Base-by-base conservation (phyloP, 768 basidiomycete species). In the Gloeostereum incarnatum region DNA sequence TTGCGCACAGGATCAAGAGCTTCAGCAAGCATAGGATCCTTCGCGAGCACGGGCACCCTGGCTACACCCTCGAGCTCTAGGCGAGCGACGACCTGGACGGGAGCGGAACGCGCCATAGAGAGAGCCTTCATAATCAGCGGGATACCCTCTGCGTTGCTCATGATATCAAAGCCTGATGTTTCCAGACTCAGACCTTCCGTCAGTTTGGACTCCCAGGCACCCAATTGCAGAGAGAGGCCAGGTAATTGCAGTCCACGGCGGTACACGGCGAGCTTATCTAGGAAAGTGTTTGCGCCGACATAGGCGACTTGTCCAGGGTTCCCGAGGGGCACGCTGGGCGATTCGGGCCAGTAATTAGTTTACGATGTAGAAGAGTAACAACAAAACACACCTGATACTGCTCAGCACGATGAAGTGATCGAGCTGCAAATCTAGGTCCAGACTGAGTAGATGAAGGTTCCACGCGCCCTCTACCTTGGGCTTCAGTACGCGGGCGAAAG, bases 351-450 rank as follows among this genome's bases (percentile, higher is more conserved):
- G 26, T 27, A 8, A 27, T n/a, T n/a, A 27, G 9, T 8, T 32
- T 23, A 31, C 6, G 3, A 29, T n/a, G n/a, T 21, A 38, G 17
- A 13, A 22, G 14, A 34, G 21, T 5, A 22, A 8, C 24, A 30
- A 26, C 10, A 24, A 0, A 19, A 47, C 54, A 47, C 29, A 61
- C 59, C 53, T 54, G 8, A 57, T 53, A 19, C 54, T 56, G 42
- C 56, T 57, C 31, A 52, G 51, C 16, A 61, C 41, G 16, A 56
- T 51, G 37, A 59, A 61, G 3, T 54, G 50, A 6, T 59, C 53
- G 13, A 61, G 49, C 4, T 44, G 24, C 3, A 58, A 49, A 3
- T 40, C 45, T 17, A 61, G 45, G 27, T 56, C 51, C 29, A 49
- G 49, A 27, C 52, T 47, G 27, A 53, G 48, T 4, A 46, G 8